Evolutionary conservation across 495 filamentous ascomycete species (phyloP).

Genomic region (Penicillium robsamsonii): DNA sequence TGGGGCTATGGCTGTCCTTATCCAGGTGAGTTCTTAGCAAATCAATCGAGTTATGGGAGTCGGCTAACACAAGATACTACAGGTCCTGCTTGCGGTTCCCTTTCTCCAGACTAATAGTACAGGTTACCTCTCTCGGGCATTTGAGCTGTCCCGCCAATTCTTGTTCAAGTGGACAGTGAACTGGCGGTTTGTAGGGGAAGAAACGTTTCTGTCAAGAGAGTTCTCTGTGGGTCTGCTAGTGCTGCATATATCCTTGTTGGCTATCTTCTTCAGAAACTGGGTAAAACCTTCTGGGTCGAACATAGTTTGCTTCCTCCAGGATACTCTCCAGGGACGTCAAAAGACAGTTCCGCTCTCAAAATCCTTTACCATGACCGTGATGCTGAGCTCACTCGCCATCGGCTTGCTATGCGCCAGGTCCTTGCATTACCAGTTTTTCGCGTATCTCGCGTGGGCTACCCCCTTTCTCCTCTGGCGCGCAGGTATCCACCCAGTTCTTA

Average conservation of each 20-base stretch:
- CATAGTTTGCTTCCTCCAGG: conserved; percentile 50
- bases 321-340: conserved; percentile 51
- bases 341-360: conserved; percentile 62
- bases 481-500: conserved; percentile 67
- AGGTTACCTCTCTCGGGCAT: conserved; percentile 77
- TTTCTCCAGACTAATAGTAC: conserved; percentile 66
- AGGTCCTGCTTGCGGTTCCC: conserved; percentile 67
- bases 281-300: conserved; percentile 48
- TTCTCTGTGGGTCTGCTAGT: conserved; percentile 69
- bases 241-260: conserved; percentile 64
- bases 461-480: conserved; percentile 88
- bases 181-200: conserved; percentile 88
- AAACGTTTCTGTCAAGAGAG: conserved; percentile 69
- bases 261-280: conserved; percentile 61
- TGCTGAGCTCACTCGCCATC: conserved; percentile 77
- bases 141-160: conserved; percentile 86
- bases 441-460: conserved; percentile 87
- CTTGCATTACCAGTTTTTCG: conserved; percentile 96
- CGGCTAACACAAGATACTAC: conserved; percentile 13
- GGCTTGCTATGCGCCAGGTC: conserved; percentile 89
- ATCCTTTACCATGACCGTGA: conserved; percentile 70
- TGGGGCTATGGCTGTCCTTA: conserved; percentile 64
- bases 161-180: conserved; percentile 99
- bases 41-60: background rate
- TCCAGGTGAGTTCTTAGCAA: conserved; percentile 55